These are phyloP conservation scores for Parachlorella kessleri DNA, from an alignment of 139 green algal genomes.

Conservation along the genomic window DNA sequence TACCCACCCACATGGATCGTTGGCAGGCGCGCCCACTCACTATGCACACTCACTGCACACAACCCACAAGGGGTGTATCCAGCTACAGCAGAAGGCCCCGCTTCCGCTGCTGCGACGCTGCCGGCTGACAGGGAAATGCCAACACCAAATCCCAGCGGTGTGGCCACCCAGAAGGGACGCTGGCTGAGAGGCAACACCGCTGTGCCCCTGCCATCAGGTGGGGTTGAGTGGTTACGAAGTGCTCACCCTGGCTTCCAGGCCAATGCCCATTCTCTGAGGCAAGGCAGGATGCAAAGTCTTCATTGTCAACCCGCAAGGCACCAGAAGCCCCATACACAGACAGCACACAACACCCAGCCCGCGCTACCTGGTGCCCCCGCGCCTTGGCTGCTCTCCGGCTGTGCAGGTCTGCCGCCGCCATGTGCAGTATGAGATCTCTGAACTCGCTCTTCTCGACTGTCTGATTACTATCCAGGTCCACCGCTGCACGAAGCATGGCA, in stretches of 20 bases:
- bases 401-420: constrained; percentile 55
- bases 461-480: constrained; percentile 37
- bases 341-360: constrained; percentile 5
- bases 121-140: no score
- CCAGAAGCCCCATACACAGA: not conserved
- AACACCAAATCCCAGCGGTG: no score
- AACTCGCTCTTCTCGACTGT: constrained; percentile 38
- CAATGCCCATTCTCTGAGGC: no score
- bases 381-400: not conserved
- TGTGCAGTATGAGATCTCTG: constrained; percentile 51
- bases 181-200: not conserved
- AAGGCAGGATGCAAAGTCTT: no score
- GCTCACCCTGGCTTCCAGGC: no score
- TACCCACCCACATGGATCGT: no score
- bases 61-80: no score
- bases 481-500: constrained; percentile 1
- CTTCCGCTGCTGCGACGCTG: not conserved
- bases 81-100: no score
- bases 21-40: not conserved
- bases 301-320: no score
- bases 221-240: no score
- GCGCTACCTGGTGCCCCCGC: not conserved
- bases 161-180: no score
- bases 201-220: no score
- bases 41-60: not conserved